Percentiles rank a stretch among this genome's conserved stretches.
Conservation (phyloP, 2,329 filamentous ascomycete species). For the Ascosphaera acerosa region DNA sequence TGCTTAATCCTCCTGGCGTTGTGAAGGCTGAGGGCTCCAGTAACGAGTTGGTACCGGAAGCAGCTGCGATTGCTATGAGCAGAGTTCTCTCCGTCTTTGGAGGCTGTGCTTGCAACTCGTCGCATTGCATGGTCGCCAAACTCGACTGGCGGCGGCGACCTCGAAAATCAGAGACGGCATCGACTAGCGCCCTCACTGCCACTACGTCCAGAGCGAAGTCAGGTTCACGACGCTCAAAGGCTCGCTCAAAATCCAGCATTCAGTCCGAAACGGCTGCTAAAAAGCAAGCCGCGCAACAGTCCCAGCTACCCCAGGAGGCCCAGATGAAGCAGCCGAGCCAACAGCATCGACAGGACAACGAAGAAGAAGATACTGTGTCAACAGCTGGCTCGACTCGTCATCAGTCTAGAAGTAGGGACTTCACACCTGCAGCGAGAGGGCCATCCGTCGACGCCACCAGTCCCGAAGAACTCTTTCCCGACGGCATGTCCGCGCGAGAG, state of each 20-base stretch:
- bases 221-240: slow-evolving; percentile 24
- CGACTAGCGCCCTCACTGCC: no score
- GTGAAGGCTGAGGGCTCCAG: slow-evolving; percentile 16
- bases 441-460: slow-evolving; percentile 17
- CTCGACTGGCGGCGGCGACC: slow-evolving; percentile 19
- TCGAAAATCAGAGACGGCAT: slow-evolving; percentile 12
- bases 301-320: slow-evolving; percentile 31
- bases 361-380: slow-evolving; percentile 29
- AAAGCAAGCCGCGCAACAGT: slow-evolving; percentile 28
- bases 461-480: slow-evolving; percentile 26
- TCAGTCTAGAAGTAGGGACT: slow-evolving; percentile 33
- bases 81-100: slow-evolving; percentile 25
- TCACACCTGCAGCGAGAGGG: slow-evolving; percentile 31
- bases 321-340: slow-evolving; percentile 21
- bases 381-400: slow-evolving; percentile 30
- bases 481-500: slow-evolving; percentile 37
- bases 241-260: slow-evolving; percentile 20
- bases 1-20: slow-evolving; percentile 17
- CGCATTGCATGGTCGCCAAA: slow-evolving; percentile 17
- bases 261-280: slow-evolving; percentile 31
- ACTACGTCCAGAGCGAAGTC: slow-evolving; percentile 17
- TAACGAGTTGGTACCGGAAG: slow-evolving; percentile 17
- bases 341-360: slow-evolving; percentile 35
- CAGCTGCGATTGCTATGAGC: slow-evolving; percentile 20
- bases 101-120: slow-evolving; percentile 21